A percentile compares a stretch with the other conserved stretches of the same genome.
Evolutionary conservation across 2,329 filamentous ascomycete genomes (phyloP).

Genomic region (Chlorencoelia australis): DNA sequence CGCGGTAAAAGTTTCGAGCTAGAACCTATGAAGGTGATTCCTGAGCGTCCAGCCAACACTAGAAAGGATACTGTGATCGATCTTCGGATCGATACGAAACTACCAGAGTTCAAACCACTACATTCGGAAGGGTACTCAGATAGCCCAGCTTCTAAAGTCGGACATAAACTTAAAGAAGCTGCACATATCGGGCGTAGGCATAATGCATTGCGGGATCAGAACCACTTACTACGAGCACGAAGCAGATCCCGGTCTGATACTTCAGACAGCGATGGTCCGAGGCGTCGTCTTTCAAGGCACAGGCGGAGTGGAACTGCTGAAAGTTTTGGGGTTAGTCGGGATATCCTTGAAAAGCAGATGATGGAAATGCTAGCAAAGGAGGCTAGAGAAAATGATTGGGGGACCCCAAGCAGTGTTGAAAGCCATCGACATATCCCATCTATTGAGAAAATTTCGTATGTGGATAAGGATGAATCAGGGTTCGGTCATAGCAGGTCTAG

Average conservation of each 20-base stretch:
- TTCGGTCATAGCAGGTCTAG: constrained; percentile 16
- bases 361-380: constrained; percentile 49
- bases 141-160: constrained; percentile 47
- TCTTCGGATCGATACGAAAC: constrained; percentile 24
- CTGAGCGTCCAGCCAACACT: constrained; percentile 8
- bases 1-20: constrained; percentile 22
- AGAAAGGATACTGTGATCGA: constrained; percentile 13
- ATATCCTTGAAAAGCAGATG: constrained; percentile 53
- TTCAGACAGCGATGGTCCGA: constrained; percentile 43
- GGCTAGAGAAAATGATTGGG: constrained; percentile 26
- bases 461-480: constrained; percentile 9
- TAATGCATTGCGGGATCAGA: constrained; percentile 41
- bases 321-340: constrained; percentile 38
- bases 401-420: constrained; percentile 11
- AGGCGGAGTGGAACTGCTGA: constrained; percentile 35
- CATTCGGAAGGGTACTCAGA: constrained; percentile 30
- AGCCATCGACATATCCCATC: constrained; percentile 7
- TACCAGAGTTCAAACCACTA: constrained; percentile 26
- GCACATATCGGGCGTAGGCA: constrained; percentile 46
- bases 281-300: constrained; percentile 27
- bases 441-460: constrained; percentile 11
- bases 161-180: constrained; percentile 43
- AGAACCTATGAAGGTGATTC: constrained; percentile 10
- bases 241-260: constrained; percentile 48
- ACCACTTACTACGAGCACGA: constrained; percentile 43